Evolutionary conservation across 768 basidiomycete species (phyloP).

Genomic region (Rhodocollybia butyracea): DNA sequence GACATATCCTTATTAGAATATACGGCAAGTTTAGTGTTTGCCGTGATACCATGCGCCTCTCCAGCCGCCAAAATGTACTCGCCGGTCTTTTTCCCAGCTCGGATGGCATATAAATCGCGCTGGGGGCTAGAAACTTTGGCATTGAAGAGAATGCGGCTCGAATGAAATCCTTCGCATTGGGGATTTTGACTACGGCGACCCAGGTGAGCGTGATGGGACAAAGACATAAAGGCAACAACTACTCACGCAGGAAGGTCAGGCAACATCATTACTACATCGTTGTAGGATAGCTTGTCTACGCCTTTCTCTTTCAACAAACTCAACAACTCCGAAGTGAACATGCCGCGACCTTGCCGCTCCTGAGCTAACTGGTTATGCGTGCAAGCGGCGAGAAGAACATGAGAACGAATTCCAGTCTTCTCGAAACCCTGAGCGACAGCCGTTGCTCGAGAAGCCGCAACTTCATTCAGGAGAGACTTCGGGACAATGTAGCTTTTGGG

Average conservation of each 20-base stretch:
- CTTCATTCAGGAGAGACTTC: neutral
- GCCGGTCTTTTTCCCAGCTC: neutral
- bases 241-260: slow-evolving; percentile 10
- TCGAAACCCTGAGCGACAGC: neutral
- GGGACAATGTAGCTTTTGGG: neutral
- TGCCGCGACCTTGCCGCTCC: slow-evolving; percentile 18
- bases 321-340: slow-evolving; percentile 22
- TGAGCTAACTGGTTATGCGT: slow-evolving; percentile 11
- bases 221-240: neutral
- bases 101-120: slow-evolving; percentile 8
- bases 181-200: slow-evolving; percentile 19
- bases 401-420: slow-evolving; percentile 10
- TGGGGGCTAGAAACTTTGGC: slow-evolving; percentile 11
- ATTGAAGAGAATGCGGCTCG: slow-evolving; percentile 21
- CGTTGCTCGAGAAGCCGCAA: neutral
- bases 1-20: slow-evolving; percentile 9
- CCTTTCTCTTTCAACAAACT: slow-evolving; percentile 3
- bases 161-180: slow-evolving; percentile 23
- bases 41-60: slow-evolving; percentile 20
- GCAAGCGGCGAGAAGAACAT: slow-evolving; percentile 16
- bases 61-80: slow-evolving; percentile 21
- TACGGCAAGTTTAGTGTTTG: slow-evolving; percentile 17
- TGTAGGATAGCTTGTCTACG: slow-evolving; percentile 19
- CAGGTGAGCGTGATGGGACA: neutral
- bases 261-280: slow-evolving; percentile 17